Percentiles rank a stretch among this genome's conserved stretches.
Conservation (phyloP, 2,329 filamentous ascomycete species). For the Blastomyces parvus region DNA sequence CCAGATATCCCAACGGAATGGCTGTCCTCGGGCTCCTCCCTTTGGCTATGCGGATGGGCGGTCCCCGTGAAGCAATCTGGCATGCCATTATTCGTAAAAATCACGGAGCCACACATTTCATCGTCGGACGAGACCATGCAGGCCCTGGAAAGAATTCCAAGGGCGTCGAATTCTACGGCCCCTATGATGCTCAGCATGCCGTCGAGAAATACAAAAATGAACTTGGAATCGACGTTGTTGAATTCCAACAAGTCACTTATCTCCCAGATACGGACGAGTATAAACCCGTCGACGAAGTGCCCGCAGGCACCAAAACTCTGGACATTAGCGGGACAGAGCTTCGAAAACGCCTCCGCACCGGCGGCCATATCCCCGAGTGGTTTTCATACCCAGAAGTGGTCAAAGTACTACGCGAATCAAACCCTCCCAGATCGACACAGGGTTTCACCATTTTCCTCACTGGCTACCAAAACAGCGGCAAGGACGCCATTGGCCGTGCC, state of each 20-base stretch:
- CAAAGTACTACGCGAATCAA: conserved; percentile 88
- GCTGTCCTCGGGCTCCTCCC: conserved; percentile 89
- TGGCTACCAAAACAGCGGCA: conserved; percentile 91
- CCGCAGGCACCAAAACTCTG: conserved; percentile 70
- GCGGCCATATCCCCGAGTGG: conserved; percentile 95
- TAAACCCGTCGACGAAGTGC: conserved; percentile 81
- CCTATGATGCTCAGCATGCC: conserved; percentile 92
- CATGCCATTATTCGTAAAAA: conserved; percentile 99
- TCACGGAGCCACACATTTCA: conserved; percentile 97
- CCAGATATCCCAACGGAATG: conserved; percentile 98
- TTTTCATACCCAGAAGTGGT: conserved; percentile 99
- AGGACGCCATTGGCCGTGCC: conserved; percentile 91
- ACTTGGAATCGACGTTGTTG: conserved; percentile 96
- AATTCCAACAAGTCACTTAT: conserved; percentile 99
- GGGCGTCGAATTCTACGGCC: conserved; percentile 93
- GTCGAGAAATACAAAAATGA: conserved; percentile 95
- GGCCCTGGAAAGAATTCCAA: conserved; percentile 97
- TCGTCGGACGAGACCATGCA: conserved; percentile 95
- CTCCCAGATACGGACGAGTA: conserved; percentile 96
- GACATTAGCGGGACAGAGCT: conserved; percentile 88
- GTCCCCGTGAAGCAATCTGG: conserved; percentile 97
- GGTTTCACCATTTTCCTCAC: conserved; percentile 98
- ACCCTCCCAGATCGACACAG: conserved; percentile 81
- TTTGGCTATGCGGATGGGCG: conserved; percentile 98
- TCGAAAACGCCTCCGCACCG: conserved; percentile 78